These are phyloP conservation scores for Psilocybe cyanescens DNA, from an alignment of 768 basidiomycete species.

Conservation along the genomic window DNA sequence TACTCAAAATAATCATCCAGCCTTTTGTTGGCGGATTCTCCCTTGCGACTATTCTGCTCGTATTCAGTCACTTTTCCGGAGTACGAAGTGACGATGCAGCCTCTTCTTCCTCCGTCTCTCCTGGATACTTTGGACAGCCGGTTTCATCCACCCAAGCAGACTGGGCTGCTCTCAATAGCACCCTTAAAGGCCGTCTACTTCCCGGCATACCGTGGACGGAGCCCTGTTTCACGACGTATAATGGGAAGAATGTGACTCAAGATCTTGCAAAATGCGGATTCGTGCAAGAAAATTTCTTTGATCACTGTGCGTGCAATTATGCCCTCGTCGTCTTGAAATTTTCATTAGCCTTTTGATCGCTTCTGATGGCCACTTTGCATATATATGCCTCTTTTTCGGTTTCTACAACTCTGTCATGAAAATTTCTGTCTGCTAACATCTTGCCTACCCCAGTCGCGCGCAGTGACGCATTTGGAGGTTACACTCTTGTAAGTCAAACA, in stretches of 20 bases:
- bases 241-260: constrained; percentile 15
- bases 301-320: constrained; percentile 15
- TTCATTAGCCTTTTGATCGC: background rate
- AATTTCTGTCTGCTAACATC: background rate
- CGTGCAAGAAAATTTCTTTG: constrained; percentile 22
- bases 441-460: constrained; percentile 13
- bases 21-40: too few species aligned
- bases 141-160: background rate
- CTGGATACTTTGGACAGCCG: too few species aligned
- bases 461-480: constrained; percentile 18
- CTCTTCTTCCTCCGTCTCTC: too few species aligned
- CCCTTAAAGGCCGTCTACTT: constrained; percentile 22
- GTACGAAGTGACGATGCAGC: too few species aligned
- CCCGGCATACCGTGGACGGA: constrained; percentile 23
- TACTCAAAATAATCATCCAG: too few species aligned
- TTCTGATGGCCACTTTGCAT: too few species aligned
- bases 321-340: background rate
- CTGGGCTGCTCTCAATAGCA: constrained; percentile 17
- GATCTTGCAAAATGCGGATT: constrained; percentile 15
- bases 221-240: constrained; percentile 22
- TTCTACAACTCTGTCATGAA: background rate
- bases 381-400: too few species aligned
- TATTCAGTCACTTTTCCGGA: too few species aligned
- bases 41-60: too few species aligned
- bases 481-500: constrained; percentile 4